Evolutionary conservation across 2,329 filamentous ascomycete species (phyloP), one percentile per base, ranked within the genome.

Genomic region (Graphilbum ipis-grandicollis): DNA sequence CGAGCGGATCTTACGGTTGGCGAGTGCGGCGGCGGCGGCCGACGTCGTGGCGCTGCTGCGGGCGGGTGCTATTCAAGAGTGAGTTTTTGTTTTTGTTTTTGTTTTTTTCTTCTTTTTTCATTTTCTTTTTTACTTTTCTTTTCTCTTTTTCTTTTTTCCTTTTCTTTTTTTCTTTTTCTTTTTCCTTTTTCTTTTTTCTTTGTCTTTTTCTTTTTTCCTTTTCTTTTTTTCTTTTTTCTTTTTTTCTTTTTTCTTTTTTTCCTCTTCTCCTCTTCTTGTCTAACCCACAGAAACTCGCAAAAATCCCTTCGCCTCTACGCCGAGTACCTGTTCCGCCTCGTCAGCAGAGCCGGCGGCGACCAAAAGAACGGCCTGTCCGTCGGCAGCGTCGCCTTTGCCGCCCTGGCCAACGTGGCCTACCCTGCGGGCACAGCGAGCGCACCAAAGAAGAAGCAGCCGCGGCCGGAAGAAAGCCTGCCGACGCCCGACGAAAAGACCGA

Each of bases 1-100:
- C 1, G 83, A 92, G 47, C 77, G 70, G 43, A 62, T 90, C 2
- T 56, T 92, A 5, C 65, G 73, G 36, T 65, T 67, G 31, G 67
- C 72, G 9, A 68, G 69, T 19, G 56, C 62, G 4, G 54, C 66
- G 17, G 70, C 76, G 25, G 62, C 75, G 18, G 63, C 70, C 39
- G 53, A 56, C 14, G 55, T 67, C n/a, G 53, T 75, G 26, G 54
- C 59, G 21, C 53, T 66, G 21, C 53, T 62, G 15, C 66, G 49
- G 22, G 36, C 62, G 4, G 50, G 65, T n/a, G 42, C 51, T 3
- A 42, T 48, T 2, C 46, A 56, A 9, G 48, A 28, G 26, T 28
- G 26, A 8, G 26, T 25, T n/a, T n/a, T n/a, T n/a, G n/a, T n/a
- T n/a, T n/a, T n/a, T n/a, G n/a, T n/a, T n/a, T n/a, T n/a, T n/a